Evolutionary conservation across 2,329 filamentous ascomycete genomes (phyloP).

Genomic region (Aspergillus quadricinctus): DNA sequence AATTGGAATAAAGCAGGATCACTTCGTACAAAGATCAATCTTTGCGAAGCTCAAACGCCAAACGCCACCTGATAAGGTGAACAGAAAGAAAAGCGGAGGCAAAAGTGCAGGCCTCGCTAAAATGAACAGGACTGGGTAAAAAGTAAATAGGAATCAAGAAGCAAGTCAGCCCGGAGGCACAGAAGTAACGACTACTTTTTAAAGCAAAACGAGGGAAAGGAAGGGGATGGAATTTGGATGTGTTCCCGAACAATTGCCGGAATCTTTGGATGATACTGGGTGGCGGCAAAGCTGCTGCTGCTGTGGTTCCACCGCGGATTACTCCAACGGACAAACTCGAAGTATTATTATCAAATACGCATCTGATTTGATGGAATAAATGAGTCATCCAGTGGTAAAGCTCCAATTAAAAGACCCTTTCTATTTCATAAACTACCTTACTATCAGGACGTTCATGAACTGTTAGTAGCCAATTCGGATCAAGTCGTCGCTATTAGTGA

Average conservation of each 20-base stretch:
- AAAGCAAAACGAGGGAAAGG: background rate
- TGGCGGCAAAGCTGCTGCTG: background rate
- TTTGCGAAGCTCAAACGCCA: background rate
- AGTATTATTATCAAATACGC: background rate
- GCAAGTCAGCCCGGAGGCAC: background rate
- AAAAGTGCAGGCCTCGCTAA: background rate
- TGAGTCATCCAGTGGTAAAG: background rate
- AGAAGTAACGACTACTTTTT: background rate
- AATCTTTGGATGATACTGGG: background rate
- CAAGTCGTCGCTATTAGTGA: background rate
- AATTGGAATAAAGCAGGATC: background rate
- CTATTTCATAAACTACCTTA: background rate
- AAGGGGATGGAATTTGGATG: background rate
- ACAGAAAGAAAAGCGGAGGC: background rate
- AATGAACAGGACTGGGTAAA: background rate
- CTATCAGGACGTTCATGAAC: background rate
- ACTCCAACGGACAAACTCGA: background rate
- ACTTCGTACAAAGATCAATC: background rate
- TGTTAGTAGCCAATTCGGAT: background rate
- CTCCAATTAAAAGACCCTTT: background rate
- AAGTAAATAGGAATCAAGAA: background rate
- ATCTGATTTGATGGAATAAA: background rate
- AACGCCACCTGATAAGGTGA: background rate
- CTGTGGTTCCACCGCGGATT: background rate
- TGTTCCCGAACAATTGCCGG: background rate